phyloP scores from a whole-genome alignment of 139 green algal species.

The Coelastrella sp. region DNA sequence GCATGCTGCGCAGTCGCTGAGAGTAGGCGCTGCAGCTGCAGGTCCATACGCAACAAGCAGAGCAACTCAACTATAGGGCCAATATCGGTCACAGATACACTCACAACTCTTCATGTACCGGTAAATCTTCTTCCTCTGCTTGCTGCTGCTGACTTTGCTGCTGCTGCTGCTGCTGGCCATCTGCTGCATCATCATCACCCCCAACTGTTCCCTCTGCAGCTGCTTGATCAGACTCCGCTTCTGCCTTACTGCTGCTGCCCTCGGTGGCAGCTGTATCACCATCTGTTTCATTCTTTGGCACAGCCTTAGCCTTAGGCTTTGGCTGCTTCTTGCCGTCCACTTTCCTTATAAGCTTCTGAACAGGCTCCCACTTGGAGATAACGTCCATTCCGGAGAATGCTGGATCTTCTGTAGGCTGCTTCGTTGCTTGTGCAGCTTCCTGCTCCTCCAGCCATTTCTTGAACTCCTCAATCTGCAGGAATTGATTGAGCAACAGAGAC shows the following conservation, averaged over 20 bases:
- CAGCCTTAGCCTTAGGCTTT: slow-evolving; percentile 56
- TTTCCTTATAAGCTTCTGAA: slow-evolving; percentile 67
- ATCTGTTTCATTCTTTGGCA: slow-evolving; percentile 36
- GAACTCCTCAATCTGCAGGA: slow-evolving; percentile 65
- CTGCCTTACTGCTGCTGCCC: neutral
- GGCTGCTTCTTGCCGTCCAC: slow-evolving; percentile 78
- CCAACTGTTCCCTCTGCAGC: neutral
- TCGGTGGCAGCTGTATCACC: neutral
- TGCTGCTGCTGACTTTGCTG: neutral
- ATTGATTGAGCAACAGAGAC: too few species aligned
- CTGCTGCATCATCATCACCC: neutral
- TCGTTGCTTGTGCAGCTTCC: slow-evolving; percentile 71
- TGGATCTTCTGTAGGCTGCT: slow-evolving; percentile 73
- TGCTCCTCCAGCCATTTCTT: slow-evolving; percentile 73
- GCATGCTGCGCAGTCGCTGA: too few species aligned
- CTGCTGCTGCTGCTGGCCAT: neutral
- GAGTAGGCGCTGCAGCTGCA: too few species aligned
- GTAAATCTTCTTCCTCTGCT: slow-evolving; percentile 16
- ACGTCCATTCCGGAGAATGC: slow-evolving; percentile 67
- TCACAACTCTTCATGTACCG: slow-evolving; percentile 38
- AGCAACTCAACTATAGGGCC: too few species aligned
- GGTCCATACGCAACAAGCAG: too few species aligned
- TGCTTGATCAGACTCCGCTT: neutral
- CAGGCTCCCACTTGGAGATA: slow-evolving; percentile 45
- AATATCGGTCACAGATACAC: too few species aligned